A percentile compares a stretch with the other conserved stretches of the same genome.
These are phyloP conservation scores for Didymella pomorum DNA, from an alignment of 2,329 filamentous ascomycete species.

Conservation along the genomic window DNA sequence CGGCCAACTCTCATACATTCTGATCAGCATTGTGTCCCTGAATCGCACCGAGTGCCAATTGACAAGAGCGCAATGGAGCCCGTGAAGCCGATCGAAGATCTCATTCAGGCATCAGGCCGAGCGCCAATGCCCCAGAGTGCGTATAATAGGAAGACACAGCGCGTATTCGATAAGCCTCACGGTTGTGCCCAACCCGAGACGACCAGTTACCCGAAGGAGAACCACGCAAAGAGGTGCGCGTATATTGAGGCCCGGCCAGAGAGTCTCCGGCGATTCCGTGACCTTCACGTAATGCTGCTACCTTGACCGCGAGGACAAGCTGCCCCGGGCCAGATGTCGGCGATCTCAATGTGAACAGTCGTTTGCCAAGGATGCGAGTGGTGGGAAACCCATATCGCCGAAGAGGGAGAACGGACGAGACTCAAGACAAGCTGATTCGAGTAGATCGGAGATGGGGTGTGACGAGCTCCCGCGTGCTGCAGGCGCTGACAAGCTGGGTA, in stretches of 20 bases:
- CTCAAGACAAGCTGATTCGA: neutral
- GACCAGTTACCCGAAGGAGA: slow-evolving; percentile 6
- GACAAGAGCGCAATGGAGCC: neutral
- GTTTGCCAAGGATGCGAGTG: neutral
- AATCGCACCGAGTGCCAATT: neutral
- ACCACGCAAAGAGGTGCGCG: neutral
- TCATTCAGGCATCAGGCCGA: slow-evolving; percentile 2
- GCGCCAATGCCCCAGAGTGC: slow-evolving; percentile 2
- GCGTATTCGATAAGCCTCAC: neutral
- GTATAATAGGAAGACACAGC: slow-evolving; percentile 4
- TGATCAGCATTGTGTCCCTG: neutral
- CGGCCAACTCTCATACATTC: neutral
- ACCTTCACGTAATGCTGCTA: neutral
- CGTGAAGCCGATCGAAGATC: slow-evolving; percentile 12
- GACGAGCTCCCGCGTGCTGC: slow-evolving; percentile 1
- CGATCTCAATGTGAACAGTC: neutral
- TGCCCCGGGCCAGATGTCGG: neutral
- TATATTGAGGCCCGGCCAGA: neutral
- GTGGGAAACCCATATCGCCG: neutral
- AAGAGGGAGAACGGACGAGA: neutral
- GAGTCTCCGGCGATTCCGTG: neutral
- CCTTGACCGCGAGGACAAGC: neutral
- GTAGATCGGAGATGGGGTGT: slow-evolving; percentile 4
- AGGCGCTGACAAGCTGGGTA: neutral
- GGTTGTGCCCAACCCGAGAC: slow-evolving; percentile 10